Percentiles rank a stretch among this genome's conserved stretches.
These are phyloP conservation scores for Podaxis pistillaris DNA, from an alignment of 768 basidiomycete species.

Conservation along the genomic window DNA sequence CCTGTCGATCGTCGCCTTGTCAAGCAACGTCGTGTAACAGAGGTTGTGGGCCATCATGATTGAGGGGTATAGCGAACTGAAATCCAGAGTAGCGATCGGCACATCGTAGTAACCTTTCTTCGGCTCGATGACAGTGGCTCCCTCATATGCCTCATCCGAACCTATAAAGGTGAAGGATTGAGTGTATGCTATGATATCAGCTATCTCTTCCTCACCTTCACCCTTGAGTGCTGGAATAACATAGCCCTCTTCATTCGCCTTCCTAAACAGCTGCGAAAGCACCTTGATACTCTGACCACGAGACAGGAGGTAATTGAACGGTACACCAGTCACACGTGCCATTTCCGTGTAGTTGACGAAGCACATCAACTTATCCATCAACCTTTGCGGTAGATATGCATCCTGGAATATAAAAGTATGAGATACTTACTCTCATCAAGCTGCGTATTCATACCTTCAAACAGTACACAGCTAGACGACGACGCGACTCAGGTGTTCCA, in stretches of 20 bases:
- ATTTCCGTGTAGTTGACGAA: constrained; percentile 99
- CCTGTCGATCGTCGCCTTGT: constrained; percentile 74
- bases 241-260: constrained; percentile 90
- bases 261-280: constrained; percentile 91
- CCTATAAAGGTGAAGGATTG: constrained; percentile 39
- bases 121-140: constrained; percentile 98
- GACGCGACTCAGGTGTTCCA: constrained; percentile 88
- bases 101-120: constrained; percentile 94
- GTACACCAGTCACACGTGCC: constrained; percentile 99
- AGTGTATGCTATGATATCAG: constrained; percentile 5
- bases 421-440: background rate
- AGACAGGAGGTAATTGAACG: constrained; percentile 92
- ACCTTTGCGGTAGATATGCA: constrained; percentile 94
- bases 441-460: constrained; percentile 62
- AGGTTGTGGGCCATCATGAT: constrained; percentile 99
- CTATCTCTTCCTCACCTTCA: constrained; percentile 56
- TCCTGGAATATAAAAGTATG: constrained; percentile 52
- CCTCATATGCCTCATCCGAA: constrained; percentile 95
- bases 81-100: constrained; percentile 97
- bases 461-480: constrained; percentile 96
- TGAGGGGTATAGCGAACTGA: constrained; percentile 96
- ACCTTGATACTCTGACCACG: constrained; percentile 99
- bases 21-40: constrained; percentile 95
- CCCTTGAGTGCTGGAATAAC: constrained; percentile 81
- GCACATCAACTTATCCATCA: constrained; percentile 98